These are phyloP conservation scores for Berkeleyomyces basicola DNA, from an alignment of 2,329 filamentous ascomycete species.

Conservation along the genomic window DNA sequence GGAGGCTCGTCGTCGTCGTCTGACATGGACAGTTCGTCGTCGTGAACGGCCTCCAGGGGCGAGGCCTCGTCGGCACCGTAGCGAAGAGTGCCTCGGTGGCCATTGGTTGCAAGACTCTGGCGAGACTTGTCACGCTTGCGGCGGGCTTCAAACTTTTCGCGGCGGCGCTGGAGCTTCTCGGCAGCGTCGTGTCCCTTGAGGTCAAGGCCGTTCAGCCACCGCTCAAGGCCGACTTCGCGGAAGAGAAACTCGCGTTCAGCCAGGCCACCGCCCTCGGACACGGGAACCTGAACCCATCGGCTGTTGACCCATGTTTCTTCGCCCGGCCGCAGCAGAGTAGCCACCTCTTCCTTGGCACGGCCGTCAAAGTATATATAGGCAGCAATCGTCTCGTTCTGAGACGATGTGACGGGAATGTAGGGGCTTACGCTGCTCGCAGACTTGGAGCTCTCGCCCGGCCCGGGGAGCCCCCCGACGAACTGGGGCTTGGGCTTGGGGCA, in stretches of 20 bases:
- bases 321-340: conserved; percentile 75
- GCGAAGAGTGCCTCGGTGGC: conserved; percentile 43
- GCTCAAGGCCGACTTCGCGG: conserved; percentile 85
- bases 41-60: conserved; percentile 50
- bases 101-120: conserved; percentile 5
- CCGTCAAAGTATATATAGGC: conserved; percentile 99
- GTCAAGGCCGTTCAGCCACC: conserved; percentile 92
- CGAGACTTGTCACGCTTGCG: conserved; percentile 39
- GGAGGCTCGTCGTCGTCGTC: conserved; percentile 80
- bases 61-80: conserved; percentile 65
- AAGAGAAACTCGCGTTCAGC: conserved; percentile 96
- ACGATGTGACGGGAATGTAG: conserved; percentile 84
- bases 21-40: conserved; percentile 61
- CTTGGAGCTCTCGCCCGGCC: conserved; percentile 32
- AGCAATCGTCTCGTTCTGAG: conserved; percentile 90
- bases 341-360: conserved; percentile 86
- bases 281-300: conserved; percentile 87
- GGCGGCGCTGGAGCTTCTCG: conserved; percentile 75
- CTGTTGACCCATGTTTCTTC: conserved; percentile 99
- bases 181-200: conserved; percentile 85
- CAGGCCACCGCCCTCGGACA: conserved; percentile 78
- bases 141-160: conserved; percentile 58
- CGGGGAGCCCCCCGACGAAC: conserved; percentile 55
- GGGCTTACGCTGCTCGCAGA: conserved; percentile 48
- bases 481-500: conserved; percentile 71